Evolutionary conservation across 1,284 basidiomycete genomes (phyloP).

Genomic region (Xerocomus amazonicus): DNA sequence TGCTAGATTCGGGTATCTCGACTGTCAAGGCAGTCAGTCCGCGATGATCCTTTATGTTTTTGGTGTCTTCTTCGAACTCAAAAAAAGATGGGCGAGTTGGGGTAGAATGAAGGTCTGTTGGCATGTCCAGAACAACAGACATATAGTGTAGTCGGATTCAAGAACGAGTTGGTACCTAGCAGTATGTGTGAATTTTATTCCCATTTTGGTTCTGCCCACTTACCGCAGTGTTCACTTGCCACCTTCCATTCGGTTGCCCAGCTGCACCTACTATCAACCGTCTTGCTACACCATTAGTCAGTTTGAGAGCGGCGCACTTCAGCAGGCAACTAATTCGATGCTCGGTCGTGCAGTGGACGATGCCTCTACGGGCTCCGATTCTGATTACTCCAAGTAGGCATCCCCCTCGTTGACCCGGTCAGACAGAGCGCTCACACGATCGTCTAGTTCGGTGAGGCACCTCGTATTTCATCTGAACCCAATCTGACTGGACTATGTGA

Average conservation of each 20-base stretch:
- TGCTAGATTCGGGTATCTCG: slow-evolving; percentile 42
- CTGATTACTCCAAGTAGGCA: slow-evolving; percentile 82
- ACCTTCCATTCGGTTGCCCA: slow-evolving; percentile 8
- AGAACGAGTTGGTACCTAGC: no score
- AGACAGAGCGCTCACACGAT: slow-evolving; percentile 14
- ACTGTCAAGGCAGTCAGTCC: slow-evolving; percentile 47
- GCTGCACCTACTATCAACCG: background rate
- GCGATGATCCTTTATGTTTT: slow-evolving; percentile 8
- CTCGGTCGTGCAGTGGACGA: slow-evolving; percentile 68
- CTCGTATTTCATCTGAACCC: slow-evolving; percentile 2
- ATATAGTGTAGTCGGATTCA: background rate
- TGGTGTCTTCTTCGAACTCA: slow-evolving; percentile 13
- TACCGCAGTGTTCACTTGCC: slow-evolving; percentile 4
- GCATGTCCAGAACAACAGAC: slow-evolving; percentile 31
- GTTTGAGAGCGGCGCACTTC: slow-evolving; percentile 16
- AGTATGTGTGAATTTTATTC: no score
- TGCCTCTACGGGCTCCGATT: slow-evolving; percentile 81
- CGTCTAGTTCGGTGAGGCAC: slow-evolving; percentile 41
- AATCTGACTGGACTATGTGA: slow-evolving; percentile 15
- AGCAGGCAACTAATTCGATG: slow-evolving; percentile 29
- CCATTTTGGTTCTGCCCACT: no score
- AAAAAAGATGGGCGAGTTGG: slow-evolving; percentile 7
- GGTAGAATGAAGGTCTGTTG: slow-evolving; percentile 27
- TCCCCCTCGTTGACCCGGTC: slow-evolving; percentile 4
- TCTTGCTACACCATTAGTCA: slow-evolving; percentile 20